Conservation (phyloP, 1,284 basidiomycete genomes). For the Papiliotrema terrestris region DNA sequence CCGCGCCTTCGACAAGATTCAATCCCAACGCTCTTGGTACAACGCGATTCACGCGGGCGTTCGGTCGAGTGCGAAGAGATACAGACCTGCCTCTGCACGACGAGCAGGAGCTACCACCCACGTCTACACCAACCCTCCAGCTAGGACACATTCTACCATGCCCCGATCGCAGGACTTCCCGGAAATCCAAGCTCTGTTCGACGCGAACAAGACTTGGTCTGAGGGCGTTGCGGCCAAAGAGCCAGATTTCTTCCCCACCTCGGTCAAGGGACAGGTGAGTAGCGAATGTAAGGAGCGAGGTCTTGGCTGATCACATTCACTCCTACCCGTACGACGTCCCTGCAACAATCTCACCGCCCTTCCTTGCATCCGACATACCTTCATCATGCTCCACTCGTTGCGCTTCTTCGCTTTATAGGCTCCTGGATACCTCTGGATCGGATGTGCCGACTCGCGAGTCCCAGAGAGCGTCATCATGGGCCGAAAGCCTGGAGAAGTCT, state of each 20-base stretch:
- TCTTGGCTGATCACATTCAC: neutral
- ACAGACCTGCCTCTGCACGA: neutral
- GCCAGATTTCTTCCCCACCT: constrained; percentile 33
- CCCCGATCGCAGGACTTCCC: constrained; percentile 8
- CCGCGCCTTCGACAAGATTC: neutral
- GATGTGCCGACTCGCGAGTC: constrained; percentile 48
- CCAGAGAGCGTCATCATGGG: constrained; percentile 44
- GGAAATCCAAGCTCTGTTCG: constrained; percentile 23
- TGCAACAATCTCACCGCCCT: neutral
- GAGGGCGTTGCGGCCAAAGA: constrained; percentile 22
- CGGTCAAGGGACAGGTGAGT: constrained; percentile 42
- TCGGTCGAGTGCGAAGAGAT: neutral
- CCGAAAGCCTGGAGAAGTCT: constrained; percentile 61
- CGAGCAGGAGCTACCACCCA: neutral
- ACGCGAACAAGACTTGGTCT: constrained; percentile 41
- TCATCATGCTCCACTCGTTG: too few relatives aligned
- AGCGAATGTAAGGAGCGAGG: neutral
- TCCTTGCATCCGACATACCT: neutral
- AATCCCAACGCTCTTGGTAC: neutral
- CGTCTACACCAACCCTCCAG: neutral
- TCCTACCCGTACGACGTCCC: neutral
- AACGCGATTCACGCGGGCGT: neutral
- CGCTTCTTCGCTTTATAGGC: too few relatives aligned
- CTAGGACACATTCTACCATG: neutral
- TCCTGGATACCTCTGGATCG: constrained; percentile 47